Evolutionary conservation across 129 eudicot species (phyloP).

Genomic region (Saussurea involucrata): DNA sequence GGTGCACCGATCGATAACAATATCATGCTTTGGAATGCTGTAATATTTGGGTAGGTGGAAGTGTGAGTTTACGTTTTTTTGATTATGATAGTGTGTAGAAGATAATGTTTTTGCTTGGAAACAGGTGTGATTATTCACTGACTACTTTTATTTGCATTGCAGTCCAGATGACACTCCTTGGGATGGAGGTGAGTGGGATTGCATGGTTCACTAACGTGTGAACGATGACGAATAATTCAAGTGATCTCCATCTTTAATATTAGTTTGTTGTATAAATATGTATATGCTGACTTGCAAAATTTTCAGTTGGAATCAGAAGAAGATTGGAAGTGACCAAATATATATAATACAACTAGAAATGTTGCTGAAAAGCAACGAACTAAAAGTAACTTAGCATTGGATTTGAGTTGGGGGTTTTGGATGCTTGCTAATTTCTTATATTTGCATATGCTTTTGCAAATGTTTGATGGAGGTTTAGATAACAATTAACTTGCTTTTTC

Average conservation of each 20-base stretch:
- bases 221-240: not conserved
- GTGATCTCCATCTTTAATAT: not conserved
- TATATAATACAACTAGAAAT: not conserved
- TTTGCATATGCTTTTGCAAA: not conserved
- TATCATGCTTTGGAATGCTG: conserved; percentile 72
- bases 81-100: not conserved
- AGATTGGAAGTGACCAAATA: not conserved
- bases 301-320: not conserved
- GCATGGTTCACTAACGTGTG: not conserved
- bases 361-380: not conserved
- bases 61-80: not conserved
- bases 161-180: conserved; percentile 60
- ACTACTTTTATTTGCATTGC: conserved; percentile 16
- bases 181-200: conserved; percentile 46
- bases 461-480: not conserved
- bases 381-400: not conserved
- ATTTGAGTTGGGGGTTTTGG: not conserved
- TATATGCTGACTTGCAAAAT: not conserved
- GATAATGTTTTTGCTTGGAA: not conserved
- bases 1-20: conserved; percentile 60
- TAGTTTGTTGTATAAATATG: not conserved
- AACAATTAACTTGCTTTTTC: not conserved
- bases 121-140: not conserved
- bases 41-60: conserved; percentile 50
- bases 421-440: not conserved